These are phyloP conservation scores for Umbellularia californica DNA, from an alignment of 164 flowering plant genomes.

Conservation along the genomic window DNA sequence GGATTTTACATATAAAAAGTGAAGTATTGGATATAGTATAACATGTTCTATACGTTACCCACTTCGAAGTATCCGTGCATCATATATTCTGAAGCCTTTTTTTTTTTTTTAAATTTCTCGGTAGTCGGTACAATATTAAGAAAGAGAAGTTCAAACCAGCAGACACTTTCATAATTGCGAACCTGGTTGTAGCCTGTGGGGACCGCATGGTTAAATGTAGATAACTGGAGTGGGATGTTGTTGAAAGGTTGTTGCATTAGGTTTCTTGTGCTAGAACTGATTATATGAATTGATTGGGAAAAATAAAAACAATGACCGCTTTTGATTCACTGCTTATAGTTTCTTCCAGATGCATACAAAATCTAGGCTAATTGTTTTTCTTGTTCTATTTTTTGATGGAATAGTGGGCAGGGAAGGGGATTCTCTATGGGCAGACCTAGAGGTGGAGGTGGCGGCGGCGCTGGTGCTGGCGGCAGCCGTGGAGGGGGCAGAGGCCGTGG, in stretches of 20 bases:
- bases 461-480: constrained; percentile 14
- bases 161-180: too few relatives aligned
- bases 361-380: not conserved
- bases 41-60: too few relatives aligned
- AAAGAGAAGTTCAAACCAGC: too few relatives aligned
- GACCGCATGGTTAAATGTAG: not conserved
- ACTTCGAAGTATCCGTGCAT: not conserved
- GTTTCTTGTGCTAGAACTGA: not conserved
- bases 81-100: too few relatives aligned
- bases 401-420: constrained; percentile 19
- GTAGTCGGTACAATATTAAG: too few relatives aligned
- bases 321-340: not conserved
- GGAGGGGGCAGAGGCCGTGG: constrained; percentile 23
- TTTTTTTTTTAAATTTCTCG: too few relatives aligned
- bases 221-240: not conserved
- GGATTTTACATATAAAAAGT: too few relatives aligned
- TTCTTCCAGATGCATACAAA: too few relatives aligned
- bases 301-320: not conserved
- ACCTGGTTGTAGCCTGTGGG: too few relatives aligned
- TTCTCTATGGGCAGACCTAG: constrained; percentile 16
- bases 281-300: not conserved
- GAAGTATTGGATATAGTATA: too few relatives aligned
- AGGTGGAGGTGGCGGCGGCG: constrained; percentile 18
- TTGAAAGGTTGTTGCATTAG: not conserved
- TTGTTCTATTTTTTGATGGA: not conserved